Conservation (phyloP, 805 yeast genomes). For the Metschnikowia lachancei region DNA sequence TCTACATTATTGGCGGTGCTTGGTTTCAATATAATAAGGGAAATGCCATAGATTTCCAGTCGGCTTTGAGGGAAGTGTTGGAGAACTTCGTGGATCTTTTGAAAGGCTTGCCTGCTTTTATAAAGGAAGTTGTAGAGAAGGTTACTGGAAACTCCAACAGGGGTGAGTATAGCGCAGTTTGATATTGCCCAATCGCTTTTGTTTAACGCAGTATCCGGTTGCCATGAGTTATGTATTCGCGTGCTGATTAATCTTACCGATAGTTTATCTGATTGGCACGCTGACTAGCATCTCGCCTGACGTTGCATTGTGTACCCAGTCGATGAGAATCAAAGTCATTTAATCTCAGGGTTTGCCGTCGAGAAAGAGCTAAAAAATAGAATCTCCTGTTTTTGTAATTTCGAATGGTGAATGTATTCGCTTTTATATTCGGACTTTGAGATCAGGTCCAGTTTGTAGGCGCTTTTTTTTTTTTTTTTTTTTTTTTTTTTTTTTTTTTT, state of each 20-base stretch:
- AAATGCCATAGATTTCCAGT: constrained; percentile 68
- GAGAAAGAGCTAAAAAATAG: too few relatives aligned
- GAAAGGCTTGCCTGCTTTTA: constrained; percentile 60
- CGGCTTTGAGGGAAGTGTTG: constrained; percentile 67
- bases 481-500: not conserved
- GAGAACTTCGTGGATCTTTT: constrained; percentile 62
- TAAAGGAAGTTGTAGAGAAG: constrained; percentile 64
- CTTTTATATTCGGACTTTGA: too few relatives aligned
- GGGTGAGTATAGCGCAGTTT: constrained; percentile 94
- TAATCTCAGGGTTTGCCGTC: too few relatives aligned
- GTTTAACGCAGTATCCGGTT: not conserved
- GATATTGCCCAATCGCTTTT: not conserved
- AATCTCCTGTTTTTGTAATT: too few relatives aligned
- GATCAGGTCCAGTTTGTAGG: not conserved
- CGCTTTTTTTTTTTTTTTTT: not conserved
- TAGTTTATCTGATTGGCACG: too few relatives aligned
- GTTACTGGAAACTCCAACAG: constrained; percentile 61
- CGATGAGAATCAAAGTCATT: too few relatives aligned
- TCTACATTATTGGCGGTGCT: constrained; percentile 69
- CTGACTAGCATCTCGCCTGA: too few relatives aligned
- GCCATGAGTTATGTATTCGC: too few relatives aligned
- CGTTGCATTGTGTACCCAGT: too few relatives aligned
- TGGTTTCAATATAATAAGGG: constrained; percentile 74
- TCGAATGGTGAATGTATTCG: too few relatives aligned
- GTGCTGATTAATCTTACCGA: too few relatives aligned